Evolutionary conservation across 805 yeast species (phyloP).

Genomic region (Candida sakaeoensis): DNA sequence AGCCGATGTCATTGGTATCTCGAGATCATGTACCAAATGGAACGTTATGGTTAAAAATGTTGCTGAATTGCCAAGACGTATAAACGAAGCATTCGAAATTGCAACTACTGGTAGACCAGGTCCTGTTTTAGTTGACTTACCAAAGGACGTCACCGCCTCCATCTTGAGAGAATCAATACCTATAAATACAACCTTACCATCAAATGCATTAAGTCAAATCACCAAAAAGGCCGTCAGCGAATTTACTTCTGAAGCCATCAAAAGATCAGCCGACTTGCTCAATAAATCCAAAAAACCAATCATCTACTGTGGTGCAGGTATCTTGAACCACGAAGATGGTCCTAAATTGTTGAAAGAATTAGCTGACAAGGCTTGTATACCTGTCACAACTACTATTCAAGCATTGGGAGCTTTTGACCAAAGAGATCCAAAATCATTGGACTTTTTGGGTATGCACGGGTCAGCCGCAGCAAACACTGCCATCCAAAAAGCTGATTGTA

Average conservation of each 20-base stretch:
- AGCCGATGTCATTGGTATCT: conserved; percentile 96
- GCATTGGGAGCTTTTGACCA: conserved; percentile 95
- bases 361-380: conserved; percentile 86
- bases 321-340: conserved; percentile 74
- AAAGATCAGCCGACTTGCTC: conserved; percentile 72
- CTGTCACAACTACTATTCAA: conserved; percentile 94
- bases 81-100: conserved; percentile 96
- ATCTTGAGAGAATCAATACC: conserved; percentile 86
- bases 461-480: conserved; percentile 92
- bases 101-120: conserved; percentile 97
- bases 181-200: conserved; percentile 69
- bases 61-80: conserved; percentile 90
- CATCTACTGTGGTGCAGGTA: conserved; percentile 89
- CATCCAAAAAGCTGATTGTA: conserved; percentile 88
- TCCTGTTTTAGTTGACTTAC: conserved; percentile 95
- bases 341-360: conserved; percentile 76
- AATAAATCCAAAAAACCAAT: conserved; percentile 85
- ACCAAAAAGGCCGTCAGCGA: conserved; percentile 69
- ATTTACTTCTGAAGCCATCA: conserved; percentile 69
- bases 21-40: conserved; percentile 98
- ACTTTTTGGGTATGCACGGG: conserved; percentile 99
- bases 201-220: conserved; percentile 63
- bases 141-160: conserved; percentile 96
- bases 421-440: conserved; percentile 81
- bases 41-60: conserved; percentile 96